Evolutionary conservation across 2,329 filamentous ascomycete species (phyloP), one percentile per base, ranked within the genome.

Genomic region (Arthrobotrys entomopaga): DNA sequence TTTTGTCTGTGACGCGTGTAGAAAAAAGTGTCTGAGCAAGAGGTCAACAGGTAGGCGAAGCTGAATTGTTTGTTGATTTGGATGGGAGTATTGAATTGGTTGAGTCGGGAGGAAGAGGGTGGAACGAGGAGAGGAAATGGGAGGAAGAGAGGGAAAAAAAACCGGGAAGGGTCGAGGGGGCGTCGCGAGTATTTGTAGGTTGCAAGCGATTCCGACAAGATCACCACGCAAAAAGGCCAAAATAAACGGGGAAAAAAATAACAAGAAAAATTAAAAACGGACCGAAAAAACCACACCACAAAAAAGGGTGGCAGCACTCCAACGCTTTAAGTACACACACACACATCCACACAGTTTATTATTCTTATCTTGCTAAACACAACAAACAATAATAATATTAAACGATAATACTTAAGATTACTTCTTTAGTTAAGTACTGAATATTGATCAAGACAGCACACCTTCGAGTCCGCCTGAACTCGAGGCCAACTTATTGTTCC

Each of bases 101-200:
- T 70, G 49, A 46, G 22, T 58, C 40, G 64, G 70, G 70, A 65
- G 61, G 77, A 76, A 75, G 73, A 75, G 38, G 60, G 43, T 72
- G 64, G 54, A 65, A 67, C 74, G 66, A 49, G 72, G 49, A 69
- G 57, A 70, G 59, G 65, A 69, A 76, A 75, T 69, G 76, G 73
- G 67, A 63, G 65, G 56, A 74, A 61, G 63, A 34, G 52, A 54
- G 53, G 57, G 43, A 52, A 74, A 46, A 61, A 34, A 29, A 60
- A 46, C 50, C 38, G 63, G 57, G 70, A 67, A 67, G 63, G 74
- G 77, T 72, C 75, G 77, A 77, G 77, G 78, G 78, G 78, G 76
- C 60, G 71, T 48, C 67, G 70, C 75, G 77, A 77, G 77, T 77
- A 78, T 78, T 78, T 78, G 78, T 78, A 78, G 71, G 66, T 50